phyloP scores from a whole-genome alignment of 768 basidiomycete genomes.

The Pisolithus albus region DNA sequence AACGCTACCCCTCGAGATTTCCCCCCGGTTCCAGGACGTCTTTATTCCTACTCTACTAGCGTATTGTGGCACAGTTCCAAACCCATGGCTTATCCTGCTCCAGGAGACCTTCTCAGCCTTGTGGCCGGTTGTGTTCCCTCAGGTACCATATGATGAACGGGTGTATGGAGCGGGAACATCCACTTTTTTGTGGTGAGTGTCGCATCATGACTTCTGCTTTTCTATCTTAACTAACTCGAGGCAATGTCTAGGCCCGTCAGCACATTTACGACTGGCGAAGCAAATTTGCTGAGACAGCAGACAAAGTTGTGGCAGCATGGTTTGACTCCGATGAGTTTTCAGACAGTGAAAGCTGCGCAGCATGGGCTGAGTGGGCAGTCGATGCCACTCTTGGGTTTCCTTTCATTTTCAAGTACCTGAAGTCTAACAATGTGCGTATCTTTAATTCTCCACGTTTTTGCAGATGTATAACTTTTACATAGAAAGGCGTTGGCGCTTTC shows the following conservation, averaged over 20 bases:
- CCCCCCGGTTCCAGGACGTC: not conserved
- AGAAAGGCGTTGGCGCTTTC: not conserved
- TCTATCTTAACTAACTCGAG: not conserved
- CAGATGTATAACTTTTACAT: not conserved
- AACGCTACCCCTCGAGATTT: not conserved
- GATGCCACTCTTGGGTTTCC: not conserved
- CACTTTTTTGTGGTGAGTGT: not conserved
- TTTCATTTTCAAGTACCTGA: not conserved
- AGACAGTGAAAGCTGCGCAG: not conserved
- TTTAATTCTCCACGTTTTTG: not conserved
- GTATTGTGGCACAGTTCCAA: too few species aligned
- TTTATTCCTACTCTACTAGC: not conserved
- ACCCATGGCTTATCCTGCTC: not conserved
- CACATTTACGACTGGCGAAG: not conserved
- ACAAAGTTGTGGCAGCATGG: not conserved
- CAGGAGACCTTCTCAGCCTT: not conserved
- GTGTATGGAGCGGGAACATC: not conserved
- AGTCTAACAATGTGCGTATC: not conserved
- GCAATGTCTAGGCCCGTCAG: not conserved
- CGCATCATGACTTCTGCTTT: not conserved
- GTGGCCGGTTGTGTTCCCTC: not conserved
- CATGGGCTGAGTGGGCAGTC: not conserved
- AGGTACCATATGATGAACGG: not conserved
- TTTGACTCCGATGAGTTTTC: not conserved
- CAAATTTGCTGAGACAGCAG: not conserved